These are phyloP conservation scores for Metschnikowia proteae DNA, from an alignment of 805 yeast species.

Conservation along the genomic window DNA sequence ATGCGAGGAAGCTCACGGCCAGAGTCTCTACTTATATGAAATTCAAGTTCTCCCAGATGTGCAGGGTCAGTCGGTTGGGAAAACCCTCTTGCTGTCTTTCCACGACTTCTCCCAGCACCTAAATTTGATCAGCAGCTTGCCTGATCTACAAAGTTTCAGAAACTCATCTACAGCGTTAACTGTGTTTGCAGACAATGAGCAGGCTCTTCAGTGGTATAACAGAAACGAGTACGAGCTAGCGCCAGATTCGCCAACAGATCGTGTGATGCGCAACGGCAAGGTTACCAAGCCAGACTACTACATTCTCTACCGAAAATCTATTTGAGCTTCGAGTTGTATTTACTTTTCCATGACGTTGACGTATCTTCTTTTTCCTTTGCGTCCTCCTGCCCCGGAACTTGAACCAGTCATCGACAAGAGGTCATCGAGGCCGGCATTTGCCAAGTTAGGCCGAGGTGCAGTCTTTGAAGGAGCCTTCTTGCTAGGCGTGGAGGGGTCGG, in stretches of 20 bases:
- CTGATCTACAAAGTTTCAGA: constrained; percentile 9
- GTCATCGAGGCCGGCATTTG: constrained; percentile 41
- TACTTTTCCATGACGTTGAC: constrained; percentile 18
- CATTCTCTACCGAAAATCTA: constrained; percentile 16
- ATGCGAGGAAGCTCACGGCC: constrained; percentile 35
- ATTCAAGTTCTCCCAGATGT: constrained; percentile 42
- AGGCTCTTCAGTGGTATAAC: constrained; percentile 44
- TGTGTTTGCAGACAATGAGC: constrained; percentile 45
- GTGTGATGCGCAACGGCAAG: constrained; percentile 36
- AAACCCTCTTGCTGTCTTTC: constrained; percentile 31
- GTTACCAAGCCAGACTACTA: constrained; percentile 44
- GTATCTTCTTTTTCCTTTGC: constrained; percentile 18
- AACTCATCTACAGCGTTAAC: constrained; percentile 40
- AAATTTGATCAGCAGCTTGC: background rate
- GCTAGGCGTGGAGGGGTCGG: constrained; percentile 65
- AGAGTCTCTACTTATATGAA: constrained; percentile 51
- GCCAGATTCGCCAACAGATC: constrained; percentile 44
- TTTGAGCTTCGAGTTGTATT: background rate
- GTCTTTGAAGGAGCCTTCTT: constrained; percentile 20
- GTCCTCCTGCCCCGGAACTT: constrained; percentile 10
- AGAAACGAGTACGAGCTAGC: constrained; percentile 37
- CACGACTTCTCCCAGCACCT: constrained; percentile 22
- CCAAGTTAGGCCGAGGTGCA: constrained; percentile 21
- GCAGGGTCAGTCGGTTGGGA: constrained; percentile 39
- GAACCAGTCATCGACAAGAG: constrained; percentile 25